These are phyloP conservation scores for Solanum hybrid DNA, from an alignment of 305 asterid genomes.

Conservation along the genomic window DNA sequence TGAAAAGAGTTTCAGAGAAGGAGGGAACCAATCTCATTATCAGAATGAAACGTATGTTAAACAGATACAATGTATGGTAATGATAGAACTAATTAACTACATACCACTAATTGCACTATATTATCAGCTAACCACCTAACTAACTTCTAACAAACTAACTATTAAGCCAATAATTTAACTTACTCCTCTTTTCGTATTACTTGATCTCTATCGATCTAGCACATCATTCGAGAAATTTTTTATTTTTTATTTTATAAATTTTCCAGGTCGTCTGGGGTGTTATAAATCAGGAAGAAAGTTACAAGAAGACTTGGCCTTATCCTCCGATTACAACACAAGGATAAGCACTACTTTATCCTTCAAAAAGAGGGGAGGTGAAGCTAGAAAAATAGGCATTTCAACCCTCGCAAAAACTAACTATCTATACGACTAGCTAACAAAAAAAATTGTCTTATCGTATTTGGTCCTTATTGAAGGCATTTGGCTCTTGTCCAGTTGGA, in stretches of 20 bases:
- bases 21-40: neutral
- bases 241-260: too few species aligned
- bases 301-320: too few species aligned
- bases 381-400: too few species aligned
- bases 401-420: too few species aligned
- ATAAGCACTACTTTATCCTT: too few species aligned
- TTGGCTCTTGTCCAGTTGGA: too few species aligned
- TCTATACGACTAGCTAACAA: neutral
- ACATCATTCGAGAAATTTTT: neutral
- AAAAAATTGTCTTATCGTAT: too few species aligned
- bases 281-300: too few species aligned
- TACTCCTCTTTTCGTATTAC: neutral
- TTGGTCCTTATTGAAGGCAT: too few species aligned
- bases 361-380: too few species aligned
- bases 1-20: neutral
- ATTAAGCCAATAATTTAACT: neutral
- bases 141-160: neutral
- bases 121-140: neutral
- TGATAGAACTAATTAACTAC: neutral
- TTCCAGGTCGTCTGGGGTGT: too few species aligned
- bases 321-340: too few species aligned
- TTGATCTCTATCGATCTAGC: neutral
- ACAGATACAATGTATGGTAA: neutral
- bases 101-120: neutral
- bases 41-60: neutral